Evolutionary conservation across 2,329 filamentous ascomycete genomes (phyloP), one percentile per base, ranked within the genome.

Genomic region (Fusarium tupiense): DNA sequence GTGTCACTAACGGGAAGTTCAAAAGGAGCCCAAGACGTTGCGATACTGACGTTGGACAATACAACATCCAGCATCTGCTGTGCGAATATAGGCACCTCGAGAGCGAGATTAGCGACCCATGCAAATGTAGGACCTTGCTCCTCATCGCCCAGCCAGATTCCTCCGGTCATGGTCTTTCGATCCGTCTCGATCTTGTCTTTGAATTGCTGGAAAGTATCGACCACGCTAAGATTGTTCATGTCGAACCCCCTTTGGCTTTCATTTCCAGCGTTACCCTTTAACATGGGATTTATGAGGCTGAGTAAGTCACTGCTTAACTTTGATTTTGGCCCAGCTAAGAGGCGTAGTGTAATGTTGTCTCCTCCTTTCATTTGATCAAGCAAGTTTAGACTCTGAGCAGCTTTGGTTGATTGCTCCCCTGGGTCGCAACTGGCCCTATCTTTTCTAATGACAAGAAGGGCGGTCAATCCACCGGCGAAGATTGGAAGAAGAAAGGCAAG

Each of bases 401-500:
- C 85, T 2, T 33, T 33, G 8, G 86, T 86, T 0, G 87, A 77
- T 53, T 86, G 84, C 5, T 87, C 84, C 1, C 80, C 79, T 3
- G 89, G 87, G 22, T 85, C 84, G 78, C 91, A 93, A 6, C 84
- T 85, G 1, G 81, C 84, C 2, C 85, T 85, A 8, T 81, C 75
- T 75, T 91, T 91, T 53, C 84, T 83, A 49, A 88, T 87, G 13
- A 98, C 84, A 77, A 96, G 95, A 5, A 97, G 86, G 8, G 92
- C 93, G 0, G 95, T 93, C 22, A 98, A 84, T 1, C 92, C 94
- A 24, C 94, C 93, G 2, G 94, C 93, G 64, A 94, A 86, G 61
- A 98, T 89, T 0, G 95, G 95, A 19, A 98, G 90, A 2, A 94
- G 75, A 43, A 97, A 87, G 2, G 94, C 94, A 6, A 91, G 90